A percentile compares a stretch with the other conserved stretches of the same genome.
phyloP scores from a whole-genome alignment of 768 basidiomycete species.

The Coprinellus aureogranulatus region DNA sequence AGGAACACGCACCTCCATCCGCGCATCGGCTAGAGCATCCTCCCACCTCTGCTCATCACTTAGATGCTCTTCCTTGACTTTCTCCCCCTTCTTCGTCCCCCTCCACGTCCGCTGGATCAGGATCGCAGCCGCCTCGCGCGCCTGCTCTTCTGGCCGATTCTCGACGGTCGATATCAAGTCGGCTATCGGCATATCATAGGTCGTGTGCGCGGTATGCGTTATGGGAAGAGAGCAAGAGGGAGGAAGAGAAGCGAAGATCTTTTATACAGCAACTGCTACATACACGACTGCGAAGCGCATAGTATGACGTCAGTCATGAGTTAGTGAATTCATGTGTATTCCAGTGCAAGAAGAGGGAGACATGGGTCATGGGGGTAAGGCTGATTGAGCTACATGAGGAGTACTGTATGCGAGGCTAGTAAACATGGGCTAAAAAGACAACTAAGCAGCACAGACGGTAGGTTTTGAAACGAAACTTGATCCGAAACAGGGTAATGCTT shows the following conservation, averaged over 20 bases:
- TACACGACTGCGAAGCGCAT: slow-evolving; percentile 1
- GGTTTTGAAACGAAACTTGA: too few relatives aligned
- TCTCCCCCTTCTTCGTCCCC: slow-evolving; percentile 22
- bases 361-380: slow-evolving; percentile 9
- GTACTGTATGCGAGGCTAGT: too few relatives aligned
- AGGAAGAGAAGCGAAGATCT: neutral
- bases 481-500: neutral
- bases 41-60: slow-evolving; percentile 32
- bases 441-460: too few relatives aligned
- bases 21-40: slow-evolving; percentile 38
- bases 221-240: neutral
- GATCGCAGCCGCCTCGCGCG: slow-evolving; percentile 28
- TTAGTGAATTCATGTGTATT: too few relatives aligned
- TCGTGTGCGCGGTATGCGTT: neutral
- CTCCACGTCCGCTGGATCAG: slow-evolving; percentile 42
- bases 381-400: slow-evolving; percentile 5
- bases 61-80: slow-evolving; percentile 25
- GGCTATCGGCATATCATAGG: neutral
- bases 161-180: slow-evolving; percentile 1
- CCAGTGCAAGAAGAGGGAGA: neutral
- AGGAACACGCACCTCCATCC: slow-evolving; percentile 29
- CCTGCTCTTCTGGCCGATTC: slow-evolving; percentile 16
- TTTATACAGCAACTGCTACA: neutral
- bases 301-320: slow-evolving; percentile 1
- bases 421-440: too few relatives aligned